Percentiles rank a stretch among this genome's conserved stretches.
Evolutionary conservation across 345 rosid species (phyloP).

Genomic region (Eucalyptus pauciflora): DNA sequence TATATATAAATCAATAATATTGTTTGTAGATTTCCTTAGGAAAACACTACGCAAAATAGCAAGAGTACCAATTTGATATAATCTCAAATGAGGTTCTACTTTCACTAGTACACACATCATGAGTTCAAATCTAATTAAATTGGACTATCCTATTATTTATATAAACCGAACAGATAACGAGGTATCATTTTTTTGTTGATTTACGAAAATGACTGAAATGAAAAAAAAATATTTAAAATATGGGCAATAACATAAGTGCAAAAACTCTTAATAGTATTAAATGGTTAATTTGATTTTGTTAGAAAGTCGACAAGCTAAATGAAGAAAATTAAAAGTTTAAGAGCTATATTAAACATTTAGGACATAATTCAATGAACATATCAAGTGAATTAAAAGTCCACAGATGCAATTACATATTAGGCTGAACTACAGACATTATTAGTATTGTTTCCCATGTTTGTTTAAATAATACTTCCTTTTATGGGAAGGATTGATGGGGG

Average conservation of each 20-base stretch:
- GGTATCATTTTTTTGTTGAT: not conserved
- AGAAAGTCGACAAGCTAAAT: not conserved
- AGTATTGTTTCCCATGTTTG: not conserved
- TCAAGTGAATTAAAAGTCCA: not conserved
- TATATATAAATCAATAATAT: not conserved
- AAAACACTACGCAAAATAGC: not conserved
- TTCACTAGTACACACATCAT: not conserved
- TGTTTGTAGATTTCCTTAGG: not conserved
- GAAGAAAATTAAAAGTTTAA: not conserved
- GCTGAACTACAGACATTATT: accelerated
- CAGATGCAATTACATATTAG: accelerated
- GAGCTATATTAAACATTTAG: not conserved
- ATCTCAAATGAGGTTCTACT: not conserved
- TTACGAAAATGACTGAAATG: not conserved
- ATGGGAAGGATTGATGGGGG: not conserved
- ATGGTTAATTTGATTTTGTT: not conserved
- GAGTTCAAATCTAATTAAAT: not conserved
- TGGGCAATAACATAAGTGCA: not conserved
- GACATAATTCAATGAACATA: not conserved
- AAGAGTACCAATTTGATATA: not conserved
- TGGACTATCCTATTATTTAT: not conserved
- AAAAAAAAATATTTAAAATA: not conserved
- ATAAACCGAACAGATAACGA: not conserved
- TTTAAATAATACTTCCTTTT: not conserved
- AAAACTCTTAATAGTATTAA: not conserved